Evolutionary conservation across 2,329 filamentous ascomycete species (phyloP).

Genomic region (Fusarium heterosporum): DNA sequence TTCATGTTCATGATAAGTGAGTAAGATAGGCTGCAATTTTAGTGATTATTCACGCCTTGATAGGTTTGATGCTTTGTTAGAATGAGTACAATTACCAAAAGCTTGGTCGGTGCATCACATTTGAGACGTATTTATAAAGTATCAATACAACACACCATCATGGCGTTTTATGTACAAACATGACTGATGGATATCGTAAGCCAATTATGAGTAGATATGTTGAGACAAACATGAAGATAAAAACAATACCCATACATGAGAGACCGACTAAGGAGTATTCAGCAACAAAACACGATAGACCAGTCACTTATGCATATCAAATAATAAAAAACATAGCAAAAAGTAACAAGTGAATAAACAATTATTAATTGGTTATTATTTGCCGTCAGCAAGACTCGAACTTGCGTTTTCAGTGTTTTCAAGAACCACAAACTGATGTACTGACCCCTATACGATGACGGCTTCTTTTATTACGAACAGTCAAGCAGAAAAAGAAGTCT

Average conservation of each 20-base stretch:
- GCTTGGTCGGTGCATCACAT: neutral
- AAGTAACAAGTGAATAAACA: neutral
- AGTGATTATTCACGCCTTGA: neutral
- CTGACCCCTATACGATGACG: constrained; percentile 26
- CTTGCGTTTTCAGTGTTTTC: constrained; percentile 23
- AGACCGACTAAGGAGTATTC: neutral
- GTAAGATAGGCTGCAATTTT: neutral
- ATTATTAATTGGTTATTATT: neutral
- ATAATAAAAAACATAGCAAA: neutral
- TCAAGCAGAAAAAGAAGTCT: neutral
- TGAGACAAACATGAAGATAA: neutral
- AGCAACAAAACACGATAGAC: neutral
- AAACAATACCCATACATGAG: neutral
- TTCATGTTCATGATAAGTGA: neutral
- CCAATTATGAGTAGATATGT: too few relatives aligned
- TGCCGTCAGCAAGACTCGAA: constrained; percentile 25
- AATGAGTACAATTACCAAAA: neutral
- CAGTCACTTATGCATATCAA: neutral
- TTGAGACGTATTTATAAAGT: neutral
- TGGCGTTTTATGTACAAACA: too few relatives aligned
- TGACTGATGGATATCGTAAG: too few relatives aligned
- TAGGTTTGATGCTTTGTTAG: neutral
- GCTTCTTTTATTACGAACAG: constrained; percentile 1
- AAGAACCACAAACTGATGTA: constrained; percentile 23
- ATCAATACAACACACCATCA: neutral